Evolutionary conservation across 2,329 filamentous ascomycete species (phyloP), one percentile per base, ranked within the genome.

Genomic region (Teratosphaeria destructans): DNA sequence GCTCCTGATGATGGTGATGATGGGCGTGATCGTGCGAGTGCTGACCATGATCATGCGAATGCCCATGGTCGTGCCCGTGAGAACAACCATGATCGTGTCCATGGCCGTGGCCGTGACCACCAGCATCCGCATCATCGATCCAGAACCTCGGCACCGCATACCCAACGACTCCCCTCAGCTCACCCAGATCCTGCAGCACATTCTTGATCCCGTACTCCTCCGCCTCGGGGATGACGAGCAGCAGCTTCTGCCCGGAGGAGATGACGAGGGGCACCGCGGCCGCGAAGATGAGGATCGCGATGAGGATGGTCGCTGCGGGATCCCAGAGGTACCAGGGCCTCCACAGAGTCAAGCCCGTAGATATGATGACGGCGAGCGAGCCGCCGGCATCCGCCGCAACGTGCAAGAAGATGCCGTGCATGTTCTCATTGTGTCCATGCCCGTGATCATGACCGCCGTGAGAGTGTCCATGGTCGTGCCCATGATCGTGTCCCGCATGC

Each of bases 381-480:
- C 94, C 94, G 34, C 97, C 85, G 0, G 94, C 95, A 72, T 99
- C 94, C 5, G 94, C 94, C 32, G 97, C 81, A 56, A 99, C 89
- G 70, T 99, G 94, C 23, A 99, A 79, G 74, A 95, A 99, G 65
- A 99, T 97, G 12, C 94, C 94, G 67, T 94, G 84, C 92, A 99
- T 96, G 71, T 99, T 99, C 68, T 99, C 94, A 72, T 96, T 96
- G 62, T 71, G 62, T 52, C 62, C 65, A 63, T 78, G 73, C 27
- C 49, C 55, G 53, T 76, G 71, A 52, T 59, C 55, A 23, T 60
- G 55, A 55, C 66, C 65, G 72, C 69, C 34, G 58, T 75, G 69
- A 6, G 60, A 57, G 66, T 88, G 84, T 55, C 73, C 85, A 70
- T 81, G 83, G 55, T 82, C 76, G 61, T 79, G 77, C 19, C 72